phyloP scores from a whole-genome alignment of 495 filamentous ascomycete species.

The Neurospora sublineolata region DNA sequence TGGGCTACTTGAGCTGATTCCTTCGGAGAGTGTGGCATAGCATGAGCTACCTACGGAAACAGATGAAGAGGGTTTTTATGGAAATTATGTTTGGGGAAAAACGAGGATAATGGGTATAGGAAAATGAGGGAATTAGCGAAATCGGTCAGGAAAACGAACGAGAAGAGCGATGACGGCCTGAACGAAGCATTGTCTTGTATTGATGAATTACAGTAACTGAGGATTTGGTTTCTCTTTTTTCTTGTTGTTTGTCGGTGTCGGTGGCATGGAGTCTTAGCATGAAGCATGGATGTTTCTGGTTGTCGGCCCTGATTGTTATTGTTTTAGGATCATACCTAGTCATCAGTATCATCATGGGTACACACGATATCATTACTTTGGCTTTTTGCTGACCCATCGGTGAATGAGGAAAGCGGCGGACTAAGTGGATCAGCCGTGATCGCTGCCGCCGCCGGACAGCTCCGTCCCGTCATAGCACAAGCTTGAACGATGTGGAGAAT shows the following conservation, averaged over 20 bases:
- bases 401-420: background rate
- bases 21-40: background rate
- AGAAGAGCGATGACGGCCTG: background rate
- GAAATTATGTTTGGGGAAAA: background rate
- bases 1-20: conserved; percentile 13
- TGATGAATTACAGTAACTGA: background rate
- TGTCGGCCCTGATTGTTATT: background rate
- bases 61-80: background rate
- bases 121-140: background rate
- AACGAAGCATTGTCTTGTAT: background rate
- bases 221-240: background rate
- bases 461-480: background rate
- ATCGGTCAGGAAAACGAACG: background rate
- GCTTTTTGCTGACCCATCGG: background rate
- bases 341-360: background rate
- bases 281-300: background rate
- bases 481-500: background rate
- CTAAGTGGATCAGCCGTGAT: background rate
- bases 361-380: background rate
- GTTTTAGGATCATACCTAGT: background rate
- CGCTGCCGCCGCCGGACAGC: background rate
- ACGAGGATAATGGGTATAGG: background rate
- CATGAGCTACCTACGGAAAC: background rate
- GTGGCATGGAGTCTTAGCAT: background rate
- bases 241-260: background rate